Conservation (phyloP, 257 asterid genomes). For the Solanum bulbocastanum region DNA sequence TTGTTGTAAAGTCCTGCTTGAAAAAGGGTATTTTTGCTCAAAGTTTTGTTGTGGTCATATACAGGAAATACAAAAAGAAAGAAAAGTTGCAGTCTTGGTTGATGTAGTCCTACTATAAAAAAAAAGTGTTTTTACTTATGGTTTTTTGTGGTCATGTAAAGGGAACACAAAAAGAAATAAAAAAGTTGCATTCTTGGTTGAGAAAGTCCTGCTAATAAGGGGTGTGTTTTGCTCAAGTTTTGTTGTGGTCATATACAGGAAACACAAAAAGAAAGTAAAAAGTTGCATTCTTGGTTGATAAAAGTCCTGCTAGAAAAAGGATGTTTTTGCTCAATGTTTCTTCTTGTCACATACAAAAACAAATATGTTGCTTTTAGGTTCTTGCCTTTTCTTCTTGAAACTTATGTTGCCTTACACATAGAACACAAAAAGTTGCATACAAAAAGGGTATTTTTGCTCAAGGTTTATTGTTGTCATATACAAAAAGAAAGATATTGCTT, state of each 20-base stretch:
- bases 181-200: not conserved
- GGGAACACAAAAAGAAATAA: not conserved
- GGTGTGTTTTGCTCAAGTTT: not conserved
- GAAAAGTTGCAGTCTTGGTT: not conserved
- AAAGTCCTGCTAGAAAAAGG: not conserved
- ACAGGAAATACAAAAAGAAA: not conserved
- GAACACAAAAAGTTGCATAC: not conserved
- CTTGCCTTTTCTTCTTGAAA: not conserved
- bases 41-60: not conserved
- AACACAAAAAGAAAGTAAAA: not conserved
- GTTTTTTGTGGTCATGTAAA: not conserved
- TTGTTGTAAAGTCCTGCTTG: not conserved
- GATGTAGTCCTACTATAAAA: not conserved
- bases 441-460: not conserved
- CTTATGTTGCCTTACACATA: not conserved
- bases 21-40: not conserved
- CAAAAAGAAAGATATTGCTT: not conserved
- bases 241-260: not conserved
- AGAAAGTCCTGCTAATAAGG: no score
- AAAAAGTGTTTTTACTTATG: not conserved
- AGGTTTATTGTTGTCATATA: not conserved
- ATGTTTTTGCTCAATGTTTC: not conserved
- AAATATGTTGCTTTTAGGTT: not conserved
- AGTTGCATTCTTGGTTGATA: not conserved
- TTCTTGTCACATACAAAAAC: not conserved